These are phyloP conservation scores for Aspergillus haitiensis DNA, from an alignment of 495 filamentous ascomycete genomes.

Conservation along the genomic window DNA sequence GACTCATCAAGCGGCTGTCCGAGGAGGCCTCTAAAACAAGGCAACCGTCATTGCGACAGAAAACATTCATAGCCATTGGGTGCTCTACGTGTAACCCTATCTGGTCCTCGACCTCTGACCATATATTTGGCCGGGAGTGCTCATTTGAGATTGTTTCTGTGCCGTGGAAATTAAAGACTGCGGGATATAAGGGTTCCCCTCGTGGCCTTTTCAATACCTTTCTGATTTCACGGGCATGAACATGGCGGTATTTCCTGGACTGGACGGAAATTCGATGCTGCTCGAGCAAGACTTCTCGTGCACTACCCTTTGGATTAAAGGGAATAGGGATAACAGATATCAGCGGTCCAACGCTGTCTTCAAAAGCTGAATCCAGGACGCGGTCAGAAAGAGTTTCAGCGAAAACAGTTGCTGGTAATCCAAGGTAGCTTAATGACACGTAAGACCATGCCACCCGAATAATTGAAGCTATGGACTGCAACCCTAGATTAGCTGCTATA, in stretches of 20 bases:
- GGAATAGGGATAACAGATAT: constrained; percentile 36
- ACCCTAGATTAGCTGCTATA: constrained; percentile 27
- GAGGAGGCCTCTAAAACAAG: constrained; percentile 31
- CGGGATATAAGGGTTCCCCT: constrained; percentile 34
- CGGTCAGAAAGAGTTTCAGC: constrained; percentile 39
- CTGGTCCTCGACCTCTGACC: constrained; percentile 29
- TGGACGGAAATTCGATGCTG: constrained; percentile 30
- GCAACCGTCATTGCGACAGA: constrained; percentile 16
- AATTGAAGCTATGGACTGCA: constrained; percentile 34
- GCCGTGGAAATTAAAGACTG: constrained; percentile 35
- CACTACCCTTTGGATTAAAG: constrained; percentile 26
- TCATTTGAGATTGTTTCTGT: constrained; percentile 2
- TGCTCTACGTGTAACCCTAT: constrained; percentile 38
- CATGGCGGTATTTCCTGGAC: constrained; percentile 26
- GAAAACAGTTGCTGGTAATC: constrained; percentile 32
- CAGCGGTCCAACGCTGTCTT: constrained; percentile 33
- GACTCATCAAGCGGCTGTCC: constrained; percentile 28
- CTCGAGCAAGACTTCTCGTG: constrained; percentile 23
- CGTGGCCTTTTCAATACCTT: constrained; percentile 29
- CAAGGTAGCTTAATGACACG: constrained; percentile 34
- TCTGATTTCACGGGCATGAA: constrained; percentile 34
- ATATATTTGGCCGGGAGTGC: constrained; percentile 14
- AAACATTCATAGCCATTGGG: constrained; percentile 37
- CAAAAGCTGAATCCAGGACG: constrained; percentile 26
- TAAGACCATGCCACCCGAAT: constrained; percentile 34